Conservation (phyloP, 2,329 filamentous ascomycete species). For the Talaromyces sp. region DNA sequence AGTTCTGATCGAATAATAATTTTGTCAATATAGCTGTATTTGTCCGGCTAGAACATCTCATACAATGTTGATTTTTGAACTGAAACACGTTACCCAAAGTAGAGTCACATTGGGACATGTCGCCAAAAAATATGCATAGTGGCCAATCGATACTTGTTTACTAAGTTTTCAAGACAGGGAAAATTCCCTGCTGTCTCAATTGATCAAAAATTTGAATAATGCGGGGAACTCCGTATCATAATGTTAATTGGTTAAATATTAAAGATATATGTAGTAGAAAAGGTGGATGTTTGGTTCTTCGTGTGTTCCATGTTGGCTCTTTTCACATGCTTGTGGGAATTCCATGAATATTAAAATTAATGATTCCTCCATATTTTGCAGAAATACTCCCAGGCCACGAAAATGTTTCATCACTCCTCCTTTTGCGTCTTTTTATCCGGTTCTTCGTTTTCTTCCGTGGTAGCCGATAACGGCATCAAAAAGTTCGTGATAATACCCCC, state of each 20-base stretch:
- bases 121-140: no score
- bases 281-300: not conserved
- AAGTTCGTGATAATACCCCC: conserved; percentile 20
- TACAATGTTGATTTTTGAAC: no score
- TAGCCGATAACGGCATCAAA: conserved; percentile 15
- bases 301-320: no score
- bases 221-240: not conserved
- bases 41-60: no score
- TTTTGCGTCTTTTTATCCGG: not conserved
- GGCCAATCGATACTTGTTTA: no score
- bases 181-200: not conserved
- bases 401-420: not conserved
- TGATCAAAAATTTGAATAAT: not conserved
- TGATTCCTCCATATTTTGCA: not conserved
- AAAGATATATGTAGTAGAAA: not conserved
- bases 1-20: not conserved
- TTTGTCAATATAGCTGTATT: not conserved
- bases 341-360: not conserved
- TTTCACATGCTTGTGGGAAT: not conserved
- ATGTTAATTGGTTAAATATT: not conserved
- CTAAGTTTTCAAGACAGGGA: not conserved
- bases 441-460: not conserved
- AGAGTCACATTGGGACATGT: no score
- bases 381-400: not conserved
- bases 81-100: no score